phyloP scores from a whole-genome alignment of 106 monocot species.

The Phalaenopsis aphrodite region DNA sequence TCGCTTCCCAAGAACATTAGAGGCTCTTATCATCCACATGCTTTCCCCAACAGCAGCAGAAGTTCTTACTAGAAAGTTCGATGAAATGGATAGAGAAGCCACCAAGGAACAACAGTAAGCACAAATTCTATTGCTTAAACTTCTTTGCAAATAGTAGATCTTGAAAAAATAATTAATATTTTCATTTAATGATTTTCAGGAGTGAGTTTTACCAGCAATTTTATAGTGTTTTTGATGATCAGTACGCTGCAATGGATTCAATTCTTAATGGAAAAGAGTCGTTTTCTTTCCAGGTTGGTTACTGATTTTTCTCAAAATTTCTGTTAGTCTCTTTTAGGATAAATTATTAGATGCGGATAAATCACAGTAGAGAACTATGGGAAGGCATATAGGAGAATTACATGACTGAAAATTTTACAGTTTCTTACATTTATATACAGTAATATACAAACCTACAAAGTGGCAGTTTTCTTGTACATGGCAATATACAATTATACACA shows the following conservation, averaged over 20 bases:
- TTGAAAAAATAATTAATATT: background rate
- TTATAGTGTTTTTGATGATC: conserved; percentile 84
- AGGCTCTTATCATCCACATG: conserved; percentile 62
- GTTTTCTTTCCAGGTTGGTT: conserved; percentile 74
- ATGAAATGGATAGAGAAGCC: conserved; percentile 63
- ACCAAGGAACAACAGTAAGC: conserved; percentile 64
- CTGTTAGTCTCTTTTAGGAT: background rate
- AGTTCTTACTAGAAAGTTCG: conserved; percentile 88
- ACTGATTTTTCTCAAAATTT: background rate
- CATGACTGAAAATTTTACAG: no score
- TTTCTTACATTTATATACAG: no score
- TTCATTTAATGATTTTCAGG: conserved; percentile 33
- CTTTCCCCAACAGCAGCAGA: conserved; percentile 74
- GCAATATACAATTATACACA: no score
- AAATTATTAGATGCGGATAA: background rate
- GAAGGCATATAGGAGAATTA: no score
- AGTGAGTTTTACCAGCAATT: conserved; percentile 68
- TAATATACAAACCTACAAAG: no score
- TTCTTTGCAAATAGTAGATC: background rate
- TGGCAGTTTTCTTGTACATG: no score
- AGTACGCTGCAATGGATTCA: conserved; percentile 74
- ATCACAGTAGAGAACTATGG: background rate
- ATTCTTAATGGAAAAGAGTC: conserved; percentile 77
- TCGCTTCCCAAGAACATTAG: conserved; percentile 79
- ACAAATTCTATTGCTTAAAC: background rate